phyloP scores from a whole-genome alignment of 495 filamentous ascomycete species.

The Talaromyces adpressus region DNA sequence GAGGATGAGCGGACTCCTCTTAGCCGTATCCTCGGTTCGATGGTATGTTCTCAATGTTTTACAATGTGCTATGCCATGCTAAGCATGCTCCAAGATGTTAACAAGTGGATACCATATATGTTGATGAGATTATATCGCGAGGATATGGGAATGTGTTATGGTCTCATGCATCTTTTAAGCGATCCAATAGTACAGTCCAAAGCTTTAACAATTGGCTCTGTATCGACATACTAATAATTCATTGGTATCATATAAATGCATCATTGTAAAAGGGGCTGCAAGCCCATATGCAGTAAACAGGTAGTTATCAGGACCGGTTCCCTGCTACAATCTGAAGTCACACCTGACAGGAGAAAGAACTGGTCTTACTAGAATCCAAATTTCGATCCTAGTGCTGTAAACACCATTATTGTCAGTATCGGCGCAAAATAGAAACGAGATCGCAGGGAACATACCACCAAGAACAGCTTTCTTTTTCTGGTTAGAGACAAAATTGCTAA shows the following conservation, averaged over 20 bases:
- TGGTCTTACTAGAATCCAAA: conserved; percentile 19
- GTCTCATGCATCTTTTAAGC: background rate
- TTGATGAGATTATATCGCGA: too few species aligned
- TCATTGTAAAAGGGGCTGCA: background rate
- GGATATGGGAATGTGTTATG: background rate
- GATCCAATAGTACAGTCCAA: background rate
- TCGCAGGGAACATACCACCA: conserved; percentile 45
- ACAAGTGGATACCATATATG: background rate
- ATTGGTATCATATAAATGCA: background rate
- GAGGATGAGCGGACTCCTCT: background rate
- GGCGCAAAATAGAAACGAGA: too few species aligned
- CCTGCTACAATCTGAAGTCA: background rate
- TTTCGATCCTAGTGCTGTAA: conserved; percentile 35
- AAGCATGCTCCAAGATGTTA: background rate
- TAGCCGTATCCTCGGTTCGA: background rate
- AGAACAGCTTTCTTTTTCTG: conserved; percentile 81
- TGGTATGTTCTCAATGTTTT: background rate
- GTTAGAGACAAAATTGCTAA: conserved; percentile 72
- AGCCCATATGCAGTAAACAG: background rate
- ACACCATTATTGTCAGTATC: background rate
- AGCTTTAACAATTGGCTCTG: background rate
- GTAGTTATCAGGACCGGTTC: background rate
- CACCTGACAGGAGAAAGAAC: background rate
- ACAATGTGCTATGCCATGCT: background rate
- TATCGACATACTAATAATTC: background rate